These are phyloP conservation scores for Penicillium sp. DNA, from an alignment of 2,329 filamentous ascomycete species.

Conservation along the genomic window DNA sequence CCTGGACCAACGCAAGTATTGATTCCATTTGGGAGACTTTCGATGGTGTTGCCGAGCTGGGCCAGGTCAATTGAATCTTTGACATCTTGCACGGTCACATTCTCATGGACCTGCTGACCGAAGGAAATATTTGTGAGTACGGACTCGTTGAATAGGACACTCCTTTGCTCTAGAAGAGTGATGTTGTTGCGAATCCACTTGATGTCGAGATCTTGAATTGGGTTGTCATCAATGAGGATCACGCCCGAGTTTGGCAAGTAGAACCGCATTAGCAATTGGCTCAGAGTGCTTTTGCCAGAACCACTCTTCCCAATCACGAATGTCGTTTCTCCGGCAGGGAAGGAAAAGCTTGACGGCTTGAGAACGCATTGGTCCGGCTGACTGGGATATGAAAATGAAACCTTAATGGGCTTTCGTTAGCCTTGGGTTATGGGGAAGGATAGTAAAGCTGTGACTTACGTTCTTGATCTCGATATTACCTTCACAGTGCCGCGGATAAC, in stretches of 20 bases:
- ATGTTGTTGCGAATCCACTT: slow-evolving; percentile 74
- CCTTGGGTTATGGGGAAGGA: neutral
- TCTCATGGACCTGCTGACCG: slow-evolving; percentile 53
- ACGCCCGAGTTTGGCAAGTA: slow-evolving; percentile 65
- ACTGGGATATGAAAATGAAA: slow-evolving; percentile 78
- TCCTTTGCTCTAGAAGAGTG: slow-evolving; percentile 77
- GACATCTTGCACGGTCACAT: slow-evolving; percentile 55
- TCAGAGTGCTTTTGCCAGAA: slow-evolving; percentile 86
- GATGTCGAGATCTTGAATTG: slow-evolving; percentile 59
- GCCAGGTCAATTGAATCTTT: slow-evolving; percentile 62
- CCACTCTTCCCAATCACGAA: slow-evolving; percentile 85
- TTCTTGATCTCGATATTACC: slow-evolving; percentile 68
- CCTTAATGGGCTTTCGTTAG: slow-evolving; percentile 44
- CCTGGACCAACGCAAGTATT: slow-evolving; percentile 67
- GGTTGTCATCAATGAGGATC: slow-evolving; percentile 64
- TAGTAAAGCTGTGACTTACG: slow-evolving; percentile 43
- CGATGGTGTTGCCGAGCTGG: slow-evolving; percentile 64
- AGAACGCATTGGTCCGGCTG: slow-evolving; percentile 61
- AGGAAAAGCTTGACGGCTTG: slow-evolving; percentile 60
- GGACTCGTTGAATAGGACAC: slow-evolving; percentile 74
- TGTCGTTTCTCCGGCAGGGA: slow-evolving; percentile 67
- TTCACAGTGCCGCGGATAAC: slow-evolving; percentile 46
- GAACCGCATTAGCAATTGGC: slow-evolving; percentile 73
- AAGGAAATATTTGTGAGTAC: slow-evolving; percentile 75
- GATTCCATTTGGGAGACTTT: slow-evolving; percentile 63